These are phyloP conservation scores for Chlamydomonas asymmetrica DNA, from an alignment of 139 green algal genomes.

Conservation along the genomic window DNA sequence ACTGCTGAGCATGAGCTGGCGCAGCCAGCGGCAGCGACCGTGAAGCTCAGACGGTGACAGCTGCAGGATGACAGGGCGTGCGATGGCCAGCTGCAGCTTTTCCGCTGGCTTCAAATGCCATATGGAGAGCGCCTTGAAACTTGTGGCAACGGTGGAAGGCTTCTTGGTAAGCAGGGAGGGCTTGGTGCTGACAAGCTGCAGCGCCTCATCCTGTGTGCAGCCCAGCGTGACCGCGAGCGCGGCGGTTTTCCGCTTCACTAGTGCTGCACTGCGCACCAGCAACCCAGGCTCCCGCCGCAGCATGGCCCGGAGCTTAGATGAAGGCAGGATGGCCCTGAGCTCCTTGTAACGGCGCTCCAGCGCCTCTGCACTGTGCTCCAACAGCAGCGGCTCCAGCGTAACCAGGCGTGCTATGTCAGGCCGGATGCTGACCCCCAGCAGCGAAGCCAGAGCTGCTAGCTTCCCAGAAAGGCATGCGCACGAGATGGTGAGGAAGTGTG, in stretches of 20 bases:
- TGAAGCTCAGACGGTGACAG: slow-evolving; percentile 50
- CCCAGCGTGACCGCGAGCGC: slow-evolving; percentile 10
- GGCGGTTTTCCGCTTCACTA: not conserved
- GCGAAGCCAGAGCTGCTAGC: not conserved
- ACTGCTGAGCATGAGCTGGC: slow-evolving; percentile 43
- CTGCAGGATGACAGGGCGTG: slow-evolving; percentile 45
- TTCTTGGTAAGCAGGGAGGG: slow-evolving; percentile 26
- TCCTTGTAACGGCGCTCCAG: not conserved
- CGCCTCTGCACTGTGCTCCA: no score
- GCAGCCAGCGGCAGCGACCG: slow-evolving; percentile 55
- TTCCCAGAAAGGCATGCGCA: not conserved
- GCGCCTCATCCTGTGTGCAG: not conserved
- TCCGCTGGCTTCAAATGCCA: slow-evolving; percentile 35
- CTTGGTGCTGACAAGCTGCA: slow-evolving; percentile 11
- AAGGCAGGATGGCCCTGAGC: not conserved
- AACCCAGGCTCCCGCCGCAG: slow-evolving; percentile 18
- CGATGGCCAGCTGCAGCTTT: slow-evolving; percentile 35
- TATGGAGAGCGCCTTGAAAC: slow-evolving; percentile 41
- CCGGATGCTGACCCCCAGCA: not conserved
- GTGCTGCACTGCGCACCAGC: slow-evolving; percentile 20
- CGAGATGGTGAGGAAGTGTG: not conserved
- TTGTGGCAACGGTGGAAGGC: not conserved
- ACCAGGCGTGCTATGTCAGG: not conserved
- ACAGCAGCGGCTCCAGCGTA: not conserved
- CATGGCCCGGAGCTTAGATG: not conserved